phyloP scores from a whole-genome alignment of 495 filamentous ascomycete genomes.

The Aeminium ludgeri region DNA sequence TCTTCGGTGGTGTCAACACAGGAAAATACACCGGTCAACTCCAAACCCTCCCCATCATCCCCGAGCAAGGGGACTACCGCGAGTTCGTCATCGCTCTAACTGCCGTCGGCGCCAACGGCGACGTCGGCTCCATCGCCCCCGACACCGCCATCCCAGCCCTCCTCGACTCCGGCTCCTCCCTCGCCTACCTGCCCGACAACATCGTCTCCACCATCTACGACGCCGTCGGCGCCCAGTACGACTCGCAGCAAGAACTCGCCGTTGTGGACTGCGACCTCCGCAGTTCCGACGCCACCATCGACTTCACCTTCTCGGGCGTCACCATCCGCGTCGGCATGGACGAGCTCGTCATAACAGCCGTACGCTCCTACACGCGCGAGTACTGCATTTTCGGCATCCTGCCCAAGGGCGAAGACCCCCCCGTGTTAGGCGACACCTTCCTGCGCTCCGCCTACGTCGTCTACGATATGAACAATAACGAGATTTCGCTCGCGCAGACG shows the following conservation, averaged over 20 bases:
- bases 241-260: slow-evolving; percentile 37
- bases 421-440: slow-evolving; percentile 83
- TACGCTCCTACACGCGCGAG: slow-evolving; percentile 28
- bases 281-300: slow-evolving; percentile 31
- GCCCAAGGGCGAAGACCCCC: slow-evolving; percentile 45
- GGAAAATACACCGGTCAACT: slow-evolving; percentile 58
- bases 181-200: slow-evolving; percentile 67
- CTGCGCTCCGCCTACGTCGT: slow-evolving; percentile 83
- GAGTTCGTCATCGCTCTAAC: slow-evolving; percentile 77
- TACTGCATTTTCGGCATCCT: slow-evolving; percentile 54
- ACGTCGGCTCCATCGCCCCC: slow-evolving; percentile 32
- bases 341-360: slow-evolving; percentile 60
- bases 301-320: slow-evolving; percentile 54
- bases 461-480: slow-evolving; percentile 74
- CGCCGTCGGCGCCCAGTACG: slow-evolving; percentile 46
- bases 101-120: slow-evolving; percentile 35
- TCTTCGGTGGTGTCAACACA: slow-evolving; percentile 86
- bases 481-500: slow-evolving; percentile 75
- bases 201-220: slow-evolving; percentile 48
- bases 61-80: slow-evolving; percentile 28
- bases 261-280: slow-evolving; percentile 59
- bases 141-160: slow-evolving; percentile 52
- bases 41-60: slow-evolving; percentile 52
- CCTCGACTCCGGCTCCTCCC: slow-evolving; percentile 80
- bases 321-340: slow-evolving; percentile 55